phyloP scores from a whole-genome alignment of 148 eudicot species.

The Vaccinium darrowii region DNA sequence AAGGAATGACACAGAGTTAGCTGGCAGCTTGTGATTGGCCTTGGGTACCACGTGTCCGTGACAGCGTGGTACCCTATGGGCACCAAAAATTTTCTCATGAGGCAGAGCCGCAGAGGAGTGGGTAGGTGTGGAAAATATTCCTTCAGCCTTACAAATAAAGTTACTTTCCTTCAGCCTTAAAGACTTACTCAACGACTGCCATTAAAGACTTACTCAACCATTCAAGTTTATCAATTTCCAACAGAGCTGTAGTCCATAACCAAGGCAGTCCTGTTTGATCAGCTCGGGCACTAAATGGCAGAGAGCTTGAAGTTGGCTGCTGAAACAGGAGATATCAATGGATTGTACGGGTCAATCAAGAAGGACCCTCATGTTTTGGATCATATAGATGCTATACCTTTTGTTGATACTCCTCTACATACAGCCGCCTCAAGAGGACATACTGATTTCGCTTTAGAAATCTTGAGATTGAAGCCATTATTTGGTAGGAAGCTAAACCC shows the following conservation, averaged over 20 bases:
- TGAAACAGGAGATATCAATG: not conserved
- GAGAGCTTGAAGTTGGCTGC: not conserved
- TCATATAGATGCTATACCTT: not conserved
- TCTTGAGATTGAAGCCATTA: not conserved
- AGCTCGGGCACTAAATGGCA: not conserved
- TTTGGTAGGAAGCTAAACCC: not conserved
- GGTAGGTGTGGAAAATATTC: too few relatives aligned
- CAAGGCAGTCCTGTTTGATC: not conserved
- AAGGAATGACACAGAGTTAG: too few relatives aligned
- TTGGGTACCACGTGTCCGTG: too few relatives aligned
- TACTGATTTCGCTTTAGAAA: not conserved
- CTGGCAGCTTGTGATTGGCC: too few relatives aligned
- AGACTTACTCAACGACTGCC: too few relatives aligned
- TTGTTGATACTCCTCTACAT: slow-evolving; percentile 1
- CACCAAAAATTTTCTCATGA: too few relatives aligned
- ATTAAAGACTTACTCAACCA: too few relatives aligned
- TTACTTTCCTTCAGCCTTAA: too few relatives aligned
- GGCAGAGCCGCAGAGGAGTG: too few relatives aligned
- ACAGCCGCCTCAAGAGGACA: not conserved
- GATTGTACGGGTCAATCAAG: not conserved
- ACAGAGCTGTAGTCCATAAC: not conserved
- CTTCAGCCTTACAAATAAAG: too few relatives aligned
- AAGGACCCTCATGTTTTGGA: not conserved
- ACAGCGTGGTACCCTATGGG: too few relatives aligned
- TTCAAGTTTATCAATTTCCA: too few relatives aligned